Conservation (phyloP, 2,329 filamentous ascomycete species). For the Trichophyton equinum region DNA sequence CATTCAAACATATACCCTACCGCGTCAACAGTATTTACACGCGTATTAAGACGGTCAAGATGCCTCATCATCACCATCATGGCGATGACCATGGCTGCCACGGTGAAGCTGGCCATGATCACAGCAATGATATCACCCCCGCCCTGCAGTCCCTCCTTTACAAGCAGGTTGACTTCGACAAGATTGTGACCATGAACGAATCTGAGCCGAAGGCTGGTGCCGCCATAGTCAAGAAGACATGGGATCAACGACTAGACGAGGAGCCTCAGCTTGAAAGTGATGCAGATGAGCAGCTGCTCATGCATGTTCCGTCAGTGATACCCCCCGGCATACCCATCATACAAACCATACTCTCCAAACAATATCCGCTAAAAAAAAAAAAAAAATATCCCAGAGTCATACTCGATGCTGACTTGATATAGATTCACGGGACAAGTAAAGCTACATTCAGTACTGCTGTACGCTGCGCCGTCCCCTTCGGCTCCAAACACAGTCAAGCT, state of each 20-base stretch:
- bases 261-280: conserved; percentile 72
- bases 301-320: conserved; percentile 66
- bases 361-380: not conserved
- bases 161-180: conserved; percentile 79
- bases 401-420: conserved; percentile 2
- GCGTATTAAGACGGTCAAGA: not conserved
- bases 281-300: conserved; percentile 83
- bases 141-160: conserved; percentile 85
- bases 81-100: conserved; percentile 38
- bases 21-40: not conserved
- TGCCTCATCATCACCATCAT: conserved; percentile 25
- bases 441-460: conserved; percentile 76
- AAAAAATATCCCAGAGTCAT: no score
- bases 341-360: not conserved
- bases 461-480: conserved; percentile 56
- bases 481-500: conserved; percentile 77
- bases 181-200: conserved; percentile 78
- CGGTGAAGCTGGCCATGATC: conserved; percentile 59
- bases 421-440: conserved; percentile 92
- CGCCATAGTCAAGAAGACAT: conserved; percentile 76
- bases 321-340: not conserved
- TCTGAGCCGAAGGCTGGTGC: conserved; percentile 53
- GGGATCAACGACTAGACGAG: conserved; percentile 61
- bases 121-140: conserved; percentile 82
- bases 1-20: not conserved